Conservation (phyloP, 179 eudicot genomes). For the Spergularia azorica region DNA sequence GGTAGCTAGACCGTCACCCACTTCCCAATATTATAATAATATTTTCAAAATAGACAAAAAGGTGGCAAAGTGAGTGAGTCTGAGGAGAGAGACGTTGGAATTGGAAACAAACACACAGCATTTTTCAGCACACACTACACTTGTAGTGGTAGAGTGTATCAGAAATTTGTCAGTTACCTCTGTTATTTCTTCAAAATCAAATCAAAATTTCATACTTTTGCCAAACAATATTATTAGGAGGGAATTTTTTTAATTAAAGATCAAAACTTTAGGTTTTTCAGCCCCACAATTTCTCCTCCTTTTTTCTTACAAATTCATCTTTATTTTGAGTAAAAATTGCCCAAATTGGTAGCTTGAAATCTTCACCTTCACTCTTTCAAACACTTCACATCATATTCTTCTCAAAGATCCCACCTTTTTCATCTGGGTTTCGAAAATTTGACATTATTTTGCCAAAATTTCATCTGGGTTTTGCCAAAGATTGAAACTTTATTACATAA, state of each 20-base stretch:
- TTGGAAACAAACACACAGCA: neutral
- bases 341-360: neutral
- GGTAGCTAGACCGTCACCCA: conserved; percentile 20
- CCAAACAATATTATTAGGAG: neutral
- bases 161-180: conserved; percentile 8
- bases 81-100: conserved; percentile 35
- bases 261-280: conserved; percentile 20
- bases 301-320: conserved; percentile 12
- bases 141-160: neutral
- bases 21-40: conserved; percentile 20
- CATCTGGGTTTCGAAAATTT: conserved; percentile 19
- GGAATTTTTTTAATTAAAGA: neutral
- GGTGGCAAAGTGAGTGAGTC: conserved; percentile 20
- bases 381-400: neutral
- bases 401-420: conserved; percentile 4
- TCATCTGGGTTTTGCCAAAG: conserved; percentile 1
- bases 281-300: conserved; percentile 18
- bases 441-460: neutral
- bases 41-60: conserved; percentile 30
- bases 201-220: conserved; percentile 21
- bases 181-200: conserved; percentile 26
- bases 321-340: neutral
- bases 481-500: conserved; percentile 16
- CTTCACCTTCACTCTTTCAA: conserved; percentile 5
- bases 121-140: too few relatives aligned